Conservation (phyloP, 495 filamentous ascomycete genomes). For the Neurospora sp. region DNA sequence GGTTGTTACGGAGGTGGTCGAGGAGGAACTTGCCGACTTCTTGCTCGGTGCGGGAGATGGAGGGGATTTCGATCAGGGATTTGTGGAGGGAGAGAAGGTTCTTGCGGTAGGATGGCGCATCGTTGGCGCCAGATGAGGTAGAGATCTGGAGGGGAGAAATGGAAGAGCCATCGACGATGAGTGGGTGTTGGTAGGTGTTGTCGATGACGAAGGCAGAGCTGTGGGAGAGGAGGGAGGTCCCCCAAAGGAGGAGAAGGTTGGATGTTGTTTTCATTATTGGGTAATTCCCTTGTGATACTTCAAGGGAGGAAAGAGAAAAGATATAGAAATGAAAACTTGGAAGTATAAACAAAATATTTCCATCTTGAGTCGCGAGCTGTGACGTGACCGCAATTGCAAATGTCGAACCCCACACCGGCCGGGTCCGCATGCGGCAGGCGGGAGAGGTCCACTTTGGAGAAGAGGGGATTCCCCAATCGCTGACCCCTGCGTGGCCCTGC, state of each 20-base stretch:
- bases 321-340: background rate
- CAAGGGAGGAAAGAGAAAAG: background rate
- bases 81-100: constrained; percentile 68
- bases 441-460: background rate
- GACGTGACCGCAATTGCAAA: background rate
- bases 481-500: background rate
- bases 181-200: background rate
- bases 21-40: constrained; percentile 58
- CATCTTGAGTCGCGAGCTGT: background rate
- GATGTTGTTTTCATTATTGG: background rate
- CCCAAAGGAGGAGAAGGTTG: background rate
- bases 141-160: background rate
- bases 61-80: constrained; percentile 63
- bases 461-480: background rate
- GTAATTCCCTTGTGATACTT: background rate
- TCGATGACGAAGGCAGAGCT: background rate
- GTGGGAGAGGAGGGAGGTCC: background rate
- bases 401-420: background rate
- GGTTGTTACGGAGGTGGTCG: constrained; percentile 43
- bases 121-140: background rate
- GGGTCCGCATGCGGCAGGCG: background rate
- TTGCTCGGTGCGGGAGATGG: constrained; percentile 65
- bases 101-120: constrained; percentile 27
- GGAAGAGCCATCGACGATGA: background rate
- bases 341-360: background rate